Evolutionary conservation across 2,329 filamentous ascomycete genomes (phyloP).

Genomic region (Xenosphaeropsis pyriputrescens): DNA sequence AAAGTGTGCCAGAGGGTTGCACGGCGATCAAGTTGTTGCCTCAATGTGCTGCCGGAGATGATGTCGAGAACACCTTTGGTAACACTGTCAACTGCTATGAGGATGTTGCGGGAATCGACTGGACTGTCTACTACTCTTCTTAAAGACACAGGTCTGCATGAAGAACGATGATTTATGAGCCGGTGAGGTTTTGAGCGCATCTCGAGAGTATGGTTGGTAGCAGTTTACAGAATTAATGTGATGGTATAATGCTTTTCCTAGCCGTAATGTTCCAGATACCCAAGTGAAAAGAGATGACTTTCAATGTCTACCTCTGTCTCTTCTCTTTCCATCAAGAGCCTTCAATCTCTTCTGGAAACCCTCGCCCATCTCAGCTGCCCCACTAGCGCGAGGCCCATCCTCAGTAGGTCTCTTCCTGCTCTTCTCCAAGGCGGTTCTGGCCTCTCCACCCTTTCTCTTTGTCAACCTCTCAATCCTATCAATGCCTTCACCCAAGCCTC

Average conservation of each 20-base stretch:
- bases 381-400: conserved; percentile 57
- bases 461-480: conserved; percentile 80
- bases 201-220: too few species aligned
- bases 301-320: conserved; percentile 18
- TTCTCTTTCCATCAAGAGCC: conserved; percentile 24
- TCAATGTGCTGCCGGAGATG: conserved; percentile 24
- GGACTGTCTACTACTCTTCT: conserved; percentile 8
- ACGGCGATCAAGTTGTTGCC: conserved; percentile 26
- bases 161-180: too few species aligned
- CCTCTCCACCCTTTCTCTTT: conserved; percentile 43
- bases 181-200: too few species aligned
- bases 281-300: too few species aligned
- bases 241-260: too few species aligned
- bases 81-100: conserved; percentile 24
- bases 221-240: too few species aligned
- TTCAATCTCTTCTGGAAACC: conserved; percentile 58
- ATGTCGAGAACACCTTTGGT: conserved; percentile 24
- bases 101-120: conserved; percentile 23
- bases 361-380: conserved; percentile 52
- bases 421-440: conserved; percentile 52
- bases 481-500: conserved; percentile 67
- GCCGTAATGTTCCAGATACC: too few species aligned
- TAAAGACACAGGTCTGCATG: too few species aligned
- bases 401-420: conserved; percentile 71
- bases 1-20: conserved; percentile 23